Evolutionary conservation across 495 filamentous ascomycete species (phyloP), one percentile per base, ranked within the genome.

Genomic region (Chaetomidium leptoderma): DNA sequence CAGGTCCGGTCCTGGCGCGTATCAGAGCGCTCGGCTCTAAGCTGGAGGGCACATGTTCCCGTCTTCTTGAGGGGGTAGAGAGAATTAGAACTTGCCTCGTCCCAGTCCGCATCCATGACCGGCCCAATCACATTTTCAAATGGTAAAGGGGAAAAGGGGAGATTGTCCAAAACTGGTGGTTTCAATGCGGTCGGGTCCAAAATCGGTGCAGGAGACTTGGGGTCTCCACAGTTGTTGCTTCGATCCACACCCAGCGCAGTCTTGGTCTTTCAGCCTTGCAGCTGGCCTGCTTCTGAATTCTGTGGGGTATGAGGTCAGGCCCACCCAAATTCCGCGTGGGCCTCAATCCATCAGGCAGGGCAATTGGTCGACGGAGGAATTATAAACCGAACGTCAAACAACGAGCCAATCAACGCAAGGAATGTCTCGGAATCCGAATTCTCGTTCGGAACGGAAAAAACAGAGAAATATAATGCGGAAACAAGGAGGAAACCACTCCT

Each of bases 41-140:
- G 16, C 21, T 23, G 19, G 19, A 27, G 6, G 14, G 8, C 6
- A 2, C 35, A 13, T 27, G 6, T 27, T 35, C 19, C 9, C 29
- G 24, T 13, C 19, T 29, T 23, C 8, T 1, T 16, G 7, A 11
- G 5, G n/a, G n/a, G n/a, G 35, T 0, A 36, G n/a, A 21, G 21
- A n/a, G 40, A 26, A 53, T 6, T 26, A 29, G 14, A 11, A 68
- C 76, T 68, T 69, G 74, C 81, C 75, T 87, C 81, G 63, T 83
- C 80, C 84, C 83, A 86, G 66, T 86, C 84, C 57, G 73, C 73
- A 63, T 82, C 80, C 79, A 83, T 81, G 40, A 37, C 54, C 44
- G 24, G 44, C 48, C 65, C 29, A 59, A 36, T 61, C 42, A 59
- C 63, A 68, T 73, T 49, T 60, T 66, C 24, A 50, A 59, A 36